Percentiles rank a stretch among this genome's conserved stretches.
phyloP scores from a whole-genome alignment of 768 basidiomycete genomes.

The Amanita exitialis region DNA sequence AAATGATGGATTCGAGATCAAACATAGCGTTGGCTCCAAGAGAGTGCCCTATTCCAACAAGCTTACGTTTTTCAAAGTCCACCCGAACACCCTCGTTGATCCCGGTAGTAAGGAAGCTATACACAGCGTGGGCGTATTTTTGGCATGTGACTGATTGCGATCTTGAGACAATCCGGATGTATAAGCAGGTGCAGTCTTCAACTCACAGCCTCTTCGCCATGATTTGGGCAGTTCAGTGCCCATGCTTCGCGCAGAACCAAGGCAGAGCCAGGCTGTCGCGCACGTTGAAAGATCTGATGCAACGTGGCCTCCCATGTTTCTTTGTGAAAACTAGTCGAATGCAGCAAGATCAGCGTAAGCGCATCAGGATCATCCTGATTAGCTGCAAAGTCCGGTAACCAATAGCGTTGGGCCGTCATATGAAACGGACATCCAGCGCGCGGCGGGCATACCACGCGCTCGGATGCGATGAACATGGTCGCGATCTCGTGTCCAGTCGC shows the following conservation, averaged over 20 bases:
- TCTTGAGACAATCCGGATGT: slow-evolving; percentile 2
- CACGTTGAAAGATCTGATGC: slow-evolving; percentile 29
- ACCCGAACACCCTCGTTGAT: slow-evolving; percentile 27
- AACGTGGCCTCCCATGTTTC: slow-evolving; percentile 64
- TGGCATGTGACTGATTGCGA: slow-evolving; percentile 47
- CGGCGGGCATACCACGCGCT: slow-evolving; percentile 24
- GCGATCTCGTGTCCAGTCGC: too few relatives aligned
- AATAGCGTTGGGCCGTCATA: slow-evolving; percentile 50
- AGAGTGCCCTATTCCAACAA: slow-evolving; percentile 62
- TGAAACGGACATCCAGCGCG: slow-evolving; percentile 33
- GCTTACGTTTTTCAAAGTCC: slow-evolving; percentile 37
- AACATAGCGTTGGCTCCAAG: slow-evolving; percentile 59
- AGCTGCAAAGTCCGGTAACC: slow-evolving; percentile 25
- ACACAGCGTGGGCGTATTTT: slow-evolving; percentile 48
- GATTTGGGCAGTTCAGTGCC: slow-evolving; percentile 66
- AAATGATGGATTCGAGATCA: neutral
- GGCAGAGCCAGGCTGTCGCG: slow-evolving; percentile 7
- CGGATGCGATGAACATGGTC: neutral
- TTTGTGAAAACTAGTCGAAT: slow-evolving; percentile 68
- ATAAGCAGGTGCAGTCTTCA: neutral
- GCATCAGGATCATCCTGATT: slow-evolving; percentile 29
- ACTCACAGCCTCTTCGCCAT: slow-evolving; percentile 51
- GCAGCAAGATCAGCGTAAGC: slow-evolving; percentile 49
- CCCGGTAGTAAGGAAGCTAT: slow-evolving; percentile 42
- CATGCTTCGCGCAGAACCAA: slow-evolving; percentile 47